Conservation (phyloP, 805 yeast genomes). For the Candida glaebosa region DNA sequence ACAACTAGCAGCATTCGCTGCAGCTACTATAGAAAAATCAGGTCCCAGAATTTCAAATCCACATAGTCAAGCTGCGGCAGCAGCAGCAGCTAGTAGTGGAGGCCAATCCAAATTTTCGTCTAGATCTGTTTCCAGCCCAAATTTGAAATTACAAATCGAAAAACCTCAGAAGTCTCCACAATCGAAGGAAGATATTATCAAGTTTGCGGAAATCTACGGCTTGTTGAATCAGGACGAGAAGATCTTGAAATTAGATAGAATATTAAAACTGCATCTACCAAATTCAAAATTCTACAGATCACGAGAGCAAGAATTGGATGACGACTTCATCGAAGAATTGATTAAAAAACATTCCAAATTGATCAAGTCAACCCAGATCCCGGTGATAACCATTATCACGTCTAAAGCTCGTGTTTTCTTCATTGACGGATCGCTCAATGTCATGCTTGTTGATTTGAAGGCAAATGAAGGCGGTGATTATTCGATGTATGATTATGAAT, state of each 20-base stretch:
- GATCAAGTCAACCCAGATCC: slow-evolving; percentile 19
- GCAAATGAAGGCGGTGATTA: slow-evolving; percentile 46
- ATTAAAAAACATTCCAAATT: slow-evolving; percentile 20
- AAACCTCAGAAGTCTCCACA: slow-evolving; percentile 2
- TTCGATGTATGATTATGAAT: slow-evolving; percentile 79
- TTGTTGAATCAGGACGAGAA: slow-evolving; percentile 33
- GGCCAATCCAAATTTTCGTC: not conserved
- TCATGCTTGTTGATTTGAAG: slow-evolving; percentile 37
- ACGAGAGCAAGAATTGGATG: slow-evolving; percentile 21
- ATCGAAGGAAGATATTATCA: slow-evolving; percentile 13
- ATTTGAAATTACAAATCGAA: not conserved
- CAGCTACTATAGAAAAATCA: not conserved
- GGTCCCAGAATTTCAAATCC: not conserved
- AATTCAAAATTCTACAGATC: slow-evolving; percentile 19
- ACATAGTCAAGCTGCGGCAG: slow-evolving; percentile 3
- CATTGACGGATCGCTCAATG: slow-evolving; percentile 31
- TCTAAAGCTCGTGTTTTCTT: slow-evolving; percentile 40
- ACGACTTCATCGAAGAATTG: slow-evolving; percentile 28
- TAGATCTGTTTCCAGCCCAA: not conserved
- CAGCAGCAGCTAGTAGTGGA: slow-evolving; percentile 5
- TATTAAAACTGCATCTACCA: slow-evolving; percentile 34
- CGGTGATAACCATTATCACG: slow-evolving; percentile 38
- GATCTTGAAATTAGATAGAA: slow-evolving; percentile 37
- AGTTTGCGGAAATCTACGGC: slow-evolving; percentile 30
- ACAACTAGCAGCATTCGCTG: slow-evolving; percentile 3